Evolutionary conservation across 805 yeast species (phyloP).

Genomic region (Lachancea meyersii): DNA sequence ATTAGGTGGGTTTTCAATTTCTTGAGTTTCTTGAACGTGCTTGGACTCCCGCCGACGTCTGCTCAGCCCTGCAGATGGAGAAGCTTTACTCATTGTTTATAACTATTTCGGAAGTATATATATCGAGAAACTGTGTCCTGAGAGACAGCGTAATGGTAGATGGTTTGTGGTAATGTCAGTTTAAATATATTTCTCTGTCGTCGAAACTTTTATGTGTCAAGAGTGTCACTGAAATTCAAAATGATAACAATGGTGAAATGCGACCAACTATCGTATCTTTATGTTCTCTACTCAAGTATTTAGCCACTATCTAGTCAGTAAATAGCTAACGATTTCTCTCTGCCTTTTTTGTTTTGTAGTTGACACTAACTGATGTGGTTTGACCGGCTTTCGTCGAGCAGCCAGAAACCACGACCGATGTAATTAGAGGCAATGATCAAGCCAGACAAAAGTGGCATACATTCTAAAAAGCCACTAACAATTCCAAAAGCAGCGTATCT

Average conservation of each 20-base stretch:
- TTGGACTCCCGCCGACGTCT: background rate
- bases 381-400: constrained; percentile 10
- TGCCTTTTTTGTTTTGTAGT: background rate
- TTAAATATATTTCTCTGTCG: background rate
- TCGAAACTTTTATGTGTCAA: background rate
- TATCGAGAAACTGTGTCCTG: background rate
- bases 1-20: background rate
- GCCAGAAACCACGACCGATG: constrained; percentile 25
- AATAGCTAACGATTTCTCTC: too few species aligned
- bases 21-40: background rate
- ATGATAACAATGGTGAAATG: too few species aligned
- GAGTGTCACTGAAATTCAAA: background rate
- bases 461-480: constrained; percentile 23
- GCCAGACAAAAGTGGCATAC: constrained; percentile 27
- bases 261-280: background rate
- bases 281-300: too few species aligned
- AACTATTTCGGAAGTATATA: too few species aligned
- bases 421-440: constrained; percentile 21
- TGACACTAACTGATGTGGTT: background rate
- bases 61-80: background rate
- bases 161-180: background rate
- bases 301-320: background rate
- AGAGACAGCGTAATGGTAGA: too few species aligned
- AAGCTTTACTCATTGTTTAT: background rate
- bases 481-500: constrained; percentile 27